These are phyloP conservation scores for Sideroxylon spinosum DNA, from an alignment of 179 eudicot species.

Conservation along the genomic window DNA sequence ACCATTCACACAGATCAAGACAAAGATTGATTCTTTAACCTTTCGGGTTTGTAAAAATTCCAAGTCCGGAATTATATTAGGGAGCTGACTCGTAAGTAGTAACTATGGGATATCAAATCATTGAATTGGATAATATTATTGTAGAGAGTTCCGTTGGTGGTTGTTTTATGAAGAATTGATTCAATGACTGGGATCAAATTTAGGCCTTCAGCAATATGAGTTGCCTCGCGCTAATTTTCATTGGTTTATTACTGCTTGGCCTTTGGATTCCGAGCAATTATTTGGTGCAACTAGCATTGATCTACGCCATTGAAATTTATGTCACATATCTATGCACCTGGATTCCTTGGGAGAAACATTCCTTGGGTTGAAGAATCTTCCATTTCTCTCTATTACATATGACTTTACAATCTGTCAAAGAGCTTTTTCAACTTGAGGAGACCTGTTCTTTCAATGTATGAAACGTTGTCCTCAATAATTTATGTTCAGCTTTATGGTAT, in stretches of 20 bases:
- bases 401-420: slow-evolving; percentile 10
- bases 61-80: no score
- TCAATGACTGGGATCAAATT: neutral
- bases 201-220: neutral
- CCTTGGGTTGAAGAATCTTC: neutral
- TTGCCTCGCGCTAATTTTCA: neutral
- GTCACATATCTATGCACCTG: no score
- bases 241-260: neutral
- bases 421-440: neutral
- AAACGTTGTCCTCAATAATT: neutral
- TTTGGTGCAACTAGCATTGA: no score
- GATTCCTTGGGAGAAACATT: neutral
- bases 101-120: no score
- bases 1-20: neutral
- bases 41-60: no score
- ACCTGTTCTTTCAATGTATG: neutral
- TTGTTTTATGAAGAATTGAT: neutral
- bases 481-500: neutral
- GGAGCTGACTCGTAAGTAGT: no score
- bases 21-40: neutral
- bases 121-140: no score
- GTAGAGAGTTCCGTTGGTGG: no score
- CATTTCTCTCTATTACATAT: neutral
- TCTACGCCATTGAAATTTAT: no score
- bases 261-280: neutral